These are phyloP conservation scores for Brassica incana DNA, from an alignment of 345 rosid species.

Conservation along the genomic window DNA sequence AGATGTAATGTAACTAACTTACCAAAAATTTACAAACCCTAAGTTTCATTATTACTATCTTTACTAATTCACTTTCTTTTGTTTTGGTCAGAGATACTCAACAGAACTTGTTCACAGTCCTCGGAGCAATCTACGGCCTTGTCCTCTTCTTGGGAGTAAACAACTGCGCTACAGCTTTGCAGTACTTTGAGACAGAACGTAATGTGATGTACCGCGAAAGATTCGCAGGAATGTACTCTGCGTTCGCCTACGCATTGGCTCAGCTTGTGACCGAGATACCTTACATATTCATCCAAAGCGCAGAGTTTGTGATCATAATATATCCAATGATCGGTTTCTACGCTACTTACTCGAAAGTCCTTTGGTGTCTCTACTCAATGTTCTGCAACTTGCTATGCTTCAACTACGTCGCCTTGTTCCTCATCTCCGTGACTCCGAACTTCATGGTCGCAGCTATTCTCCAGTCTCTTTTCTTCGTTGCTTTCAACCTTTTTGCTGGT, in stretches of 20 bases:
- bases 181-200: conserved; percentile 58
- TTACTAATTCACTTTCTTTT: not conserved
- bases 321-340: conserved; percentile 79
- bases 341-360: conserved; percentile 51
- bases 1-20: conserved; percentile 42
- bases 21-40: not conserved
- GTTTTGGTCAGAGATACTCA: conserved; percentile 54
- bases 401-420: conserved; percentile 69
- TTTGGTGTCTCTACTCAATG: conserved; percentile 65
- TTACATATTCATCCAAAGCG: conserved; percentile 50
- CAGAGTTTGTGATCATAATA: conserved; percentile 43
- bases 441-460: conserved; percentile 55
- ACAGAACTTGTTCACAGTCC: conserved; percentile 61
- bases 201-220: conserved; percentile 72
- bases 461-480: conserved; percentile 43
- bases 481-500: conserved; percentile 63
- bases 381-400: conserved; percentile 54
- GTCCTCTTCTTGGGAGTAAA: conserved; percentile 61
- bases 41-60: not conserved
- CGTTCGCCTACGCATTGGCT: conserved; percentile 67
- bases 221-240: conserved; percentile 84
- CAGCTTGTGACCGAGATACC: conserved; percentile 80
- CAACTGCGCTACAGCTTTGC: conserved; percentile 62
- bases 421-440: conserved; percentile 67
- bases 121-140: conserved; percentile 54